Base-by-base conservation (phyloP, 1,139 yeast genomes). In the Suhomyces maxii region DNA sequence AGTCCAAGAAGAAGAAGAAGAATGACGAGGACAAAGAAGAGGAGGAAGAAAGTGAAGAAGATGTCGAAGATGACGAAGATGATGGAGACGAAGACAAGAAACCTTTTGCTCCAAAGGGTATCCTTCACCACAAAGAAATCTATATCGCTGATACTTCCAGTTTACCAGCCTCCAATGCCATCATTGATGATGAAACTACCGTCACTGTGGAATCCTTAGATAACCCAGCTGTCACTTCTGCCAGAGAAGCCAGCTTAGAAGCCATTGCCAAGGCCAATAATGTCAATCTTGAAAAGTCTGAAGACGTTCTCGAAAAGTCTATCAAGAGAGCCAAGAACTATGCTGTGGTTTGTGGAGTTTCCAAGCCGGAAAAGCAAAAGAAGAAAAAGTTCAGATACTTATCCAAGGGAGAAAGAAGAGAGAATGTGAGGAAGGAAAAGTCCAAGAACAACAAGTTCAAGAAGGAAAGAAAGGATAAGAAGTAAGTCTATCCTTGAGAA, bases 331-430 rank as follows among this genome's bases (percentile, higher is more conserved):
- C 93, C 37, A 80, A 86, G 64, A 80, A 86, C 63, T 83, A 86
- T 64, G 91, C 95, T 11, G 79, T 79, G 44, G 69, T 83, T 37
- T 71, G 82, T 53, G 87, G 87, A 8, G 76, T 71, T 9, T 61
- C 73, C 13, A 73, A 74, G 48, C 78, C 78, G 25, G 65, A 67
- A 41, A 61, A 59, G 40, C 75, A 76, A 58, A 77, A 73, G 63
- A 86, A 86, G 77, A 88, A 86, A 79, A 89, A 89, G 76, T 89
- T 89, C 61, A 81, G 97, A 67, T 91, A 91, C 61, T 75, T 89
- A 65, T 79, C 93, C 44, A 88, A 88, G 65, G 73, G 78, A 13
- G 96, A 89, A 64, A 79, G 97, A 68, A 82, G 81, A 59, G 79
- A 73, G 30, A 86, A 86, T 55, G 80, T 77, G 49, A 64, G 80